Conservation (phyloP, 176 grass and related monocot genomes). For the Chloris gayana region DNA sequence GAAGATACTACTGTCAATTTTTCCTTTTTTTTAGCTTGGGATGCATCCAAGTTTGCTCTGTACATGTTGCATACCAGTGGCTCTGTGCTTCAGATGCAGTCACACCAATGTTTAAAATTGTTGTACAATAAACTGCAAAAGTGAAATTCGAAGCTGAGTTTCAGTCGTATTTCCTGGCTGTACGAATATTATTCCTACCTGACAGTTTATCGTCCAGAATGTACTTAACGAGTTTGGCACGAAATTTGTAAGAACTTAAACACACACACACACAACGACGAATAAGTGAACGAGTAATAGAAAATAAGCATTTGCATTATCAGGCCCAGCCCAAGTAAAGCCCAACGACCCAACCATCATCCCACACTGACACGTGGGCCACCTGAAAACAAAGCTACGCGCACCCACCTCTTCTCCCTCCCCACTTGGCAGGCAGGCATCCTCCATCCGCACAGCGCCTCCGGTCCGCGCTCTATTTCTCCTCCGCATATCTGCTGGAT, state of each 20-base stretch:
- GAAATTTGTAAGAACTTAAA: no score
- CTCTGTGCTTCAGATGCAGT: constrained; percentile 52
- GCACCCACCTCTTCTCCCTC: constrained; percentile 26
- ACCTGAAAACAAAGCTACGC: constrained; percentile 11
- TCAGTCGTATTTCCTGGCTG: constrained; percentile 23
- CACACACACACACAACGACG: no score
- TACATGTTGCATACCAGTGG: constrained; percentile 42
- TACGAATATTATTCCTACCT: no score
- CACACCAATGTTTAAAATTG: constrained; percentile 8
- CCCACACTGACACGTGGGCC: constrained; percentile 27
- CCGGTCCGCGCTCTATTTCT: constrained; percentile 36
- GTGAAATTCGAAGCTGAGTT: constrained; percentile 59
- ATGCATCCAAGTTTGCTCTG: constrained; percentile 25
- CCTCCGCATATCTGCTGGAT: constrained; percentile 24
- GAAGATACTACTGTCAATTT: constrained; percentile 4
- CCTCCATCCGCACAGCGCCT: neutral
- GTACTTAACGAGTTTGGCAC: no score
- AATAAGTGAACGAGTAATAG: no score
- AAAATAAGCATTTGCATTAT: no score
- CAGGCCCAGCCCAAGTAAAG: neutral
- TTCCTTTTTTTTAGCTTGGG: constrained; percentile 20
- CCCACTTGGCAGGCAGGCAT: constrained; percentile 23
- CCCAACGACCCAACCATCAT: neutral
- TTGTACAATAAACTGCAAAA: constrained; percentile 12
- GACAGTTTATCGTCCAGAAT: no score